phyloP scores from a whole-genome alignment of 257 asterid species.

The Solanum lycopersicoides region DNA sequence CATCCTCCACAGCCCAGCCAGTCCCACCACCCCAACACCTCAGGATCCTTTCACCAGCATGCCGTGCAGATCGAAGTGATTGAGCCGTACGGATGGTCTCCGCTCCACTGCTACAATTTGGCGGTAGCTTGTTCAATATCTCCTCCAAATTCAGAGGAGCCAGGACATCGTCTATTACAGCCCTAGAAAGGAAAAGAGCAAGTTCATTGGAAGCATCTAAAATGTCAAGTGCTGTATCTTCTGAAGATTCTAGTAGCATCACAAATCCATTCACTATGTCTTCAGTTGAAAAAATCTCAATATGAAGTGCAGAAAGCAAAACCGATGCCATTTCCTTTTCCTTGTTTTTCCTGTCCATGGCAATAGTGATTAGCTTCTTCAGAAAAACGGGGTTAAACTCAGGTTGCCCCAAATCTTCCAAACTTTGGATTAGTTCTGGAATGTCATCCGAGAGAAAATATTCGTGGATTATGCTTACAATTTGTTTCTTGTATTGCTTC shows the following conservation, averaged over 20 bases:
- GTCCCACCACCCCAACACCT: constrained; percentile 99
- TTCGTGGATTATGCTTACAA: constrained; percentile 73
- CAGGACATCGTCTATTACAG: constrained; percentile 85
- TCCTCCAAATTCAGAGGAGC: constrained; percentile 86
- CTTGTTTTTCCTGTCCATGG: constrained; percentile 89
- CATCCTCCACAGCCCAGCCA: constrained; percentile 99
- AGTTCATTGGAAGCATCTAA: constrained; percentile 87
- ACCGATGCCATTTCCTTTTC: constrained; percentile 99
- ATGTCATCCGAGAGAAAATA: constrained; percentile 92
- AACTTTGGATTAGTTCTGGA: constrained; percentile 76
- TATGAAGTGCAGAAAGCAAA: constrained; percentile 79
- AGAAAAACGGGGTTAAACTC: constrained; percentile 65
- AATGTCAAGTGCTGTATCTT: constrained; percentile 87
- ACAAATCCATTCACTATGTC: constrained; percentile 83
- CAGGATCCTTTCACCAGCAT: constrained; percentile 95
- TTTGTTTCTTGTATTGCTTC: constrained; percentile 72
- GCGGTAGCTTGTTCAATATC: constrained; percentile 48
- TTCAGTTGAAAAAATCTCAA: constrained; percentile 79
- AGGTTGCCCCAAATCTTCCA: constrained; percentile 72
- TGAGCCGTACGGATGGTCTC: constrained; percentile 76
- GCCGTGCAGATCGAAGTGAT: constrained; percentile 77
- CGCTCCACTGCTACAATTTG: constrained; percentile 53
- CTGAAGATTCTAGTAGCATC: constrained; percentile 81
- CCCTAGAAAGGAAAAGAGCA: constrained; percentile 82
- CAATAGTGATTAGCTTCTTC: constrained; percentile 79